Conservation (phyloP, 805 yeast genomes). For the Zygotorulaspora sp. region DNA sequence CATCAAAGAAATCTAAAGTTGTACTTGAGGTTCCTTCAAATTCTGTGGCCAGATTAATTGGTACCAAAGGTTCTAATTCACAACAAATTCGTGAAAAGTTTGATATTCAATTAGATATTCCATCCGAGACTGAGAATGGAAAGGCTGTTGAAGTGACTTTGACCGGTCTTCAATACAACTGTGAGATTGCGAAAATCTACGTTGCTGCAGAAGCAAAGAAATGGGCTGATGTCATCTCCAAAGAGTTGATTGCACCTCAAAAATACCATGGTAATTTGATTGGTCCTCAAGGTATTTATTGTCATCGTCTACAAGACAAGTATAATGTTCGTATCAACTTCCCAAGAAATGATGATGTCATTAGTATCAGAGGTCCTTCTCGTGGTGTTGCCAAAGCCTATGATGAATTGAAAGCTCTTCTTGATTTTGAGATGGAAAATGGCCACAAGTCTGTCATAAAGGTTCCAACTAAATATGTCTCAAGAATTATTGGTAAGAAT, state of each 20-base stretch:
- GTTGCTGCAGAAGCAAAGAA: slow-evolving; percentile 58
- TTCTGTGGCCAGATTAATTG: slow-evolving; percentile 76
- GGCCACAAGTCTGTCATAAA: slow-evolving; percentile 60
- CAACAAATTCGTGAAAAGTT: slow-evolving; percentile 64
- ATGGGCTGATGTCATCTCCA: slow-evolving; percentile 77
- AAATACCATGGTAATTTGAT: slow-evolving; percentile 77
- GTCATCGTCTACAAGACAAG: slow-evolving; percentile 80
- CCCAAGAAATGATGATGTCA: slow-evolving; percentile 62
- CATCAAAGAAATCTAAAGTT: slow-evolving; percentile 34
- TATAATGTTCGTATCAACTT: slow-evolving; percentile 78
- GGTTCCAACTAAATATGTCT: slow-evolving; percentile 70
- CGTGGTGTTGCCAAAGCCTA: slow-evolving; percentile 79
- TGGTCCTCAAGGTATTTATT: slow-evolving; percentile 78
- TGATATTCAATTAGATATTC: slow-evolving; percentile 72
- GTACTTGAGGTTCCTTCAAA: slow-evolving; percentile 58
- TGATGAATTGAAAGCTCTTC: slow-evolving; percentile 76
- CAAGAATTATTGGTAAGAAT: slow-evolving; percentile 82
- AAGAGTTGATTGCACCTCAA: slow-evolving; percentile 62
- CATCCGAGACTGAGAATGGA: slow-evolving; percentile 39
- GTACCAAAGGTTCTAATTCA: slow-evolving; percentile 78
- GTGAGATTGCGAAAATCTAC: slow-evolving; percentile 61
- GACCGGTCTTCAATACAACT: slow-evolving; percentile 75
- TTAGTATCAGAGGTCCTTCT: slow-evolving; percentile 79
- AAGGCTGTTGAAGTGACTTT: slow-evolving; percentile 49
- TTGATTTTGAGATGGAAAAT: slow-evolving; percentile 82